Evolutionary conservation across 1,284 basidiomycete species (phyloP).

Genomic region (Singerocomus inundabilis): DNA sequence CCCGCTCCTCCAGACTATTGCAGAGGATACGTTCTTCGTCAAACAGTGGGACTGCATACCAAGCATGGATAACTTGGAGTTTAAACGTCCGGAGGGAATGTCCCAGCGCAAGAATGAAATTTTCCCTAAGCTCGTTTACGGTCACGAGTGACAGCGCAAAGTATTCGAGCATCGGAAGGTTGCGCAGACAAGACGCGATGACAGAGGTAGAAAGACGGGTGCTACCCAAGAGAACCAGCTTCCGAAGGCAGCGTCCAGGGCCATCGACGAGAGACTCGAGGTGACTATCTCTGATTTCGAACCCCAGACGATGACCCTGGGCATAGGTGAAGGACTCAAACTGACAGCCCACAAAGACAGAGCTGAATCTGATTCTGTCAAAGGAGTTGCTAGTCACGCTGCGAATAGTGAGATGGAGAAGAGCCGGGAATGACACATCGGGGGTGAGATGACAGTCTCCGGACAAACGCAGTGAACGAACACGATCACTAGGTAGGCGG

Average conservation of each 20-base stretch:
- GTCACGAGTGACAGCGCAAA: slow-evolving; percentile 40
- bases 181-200: slow-evolving; percentile 33
- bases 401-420: slow-evolving; percentile 34
- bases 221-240: slow-evolving; percentile 40
- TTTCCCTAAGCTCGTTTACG: slow-evolving; percentile 36
- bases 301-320: slow-evolving; percentile 36
- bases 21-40: slow-evolving; percentile 36
- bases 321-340: slow-evolving; percentile 39
- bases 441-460: slow-evolving; percentile 32
- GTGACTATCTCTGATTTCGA: slow-evolving; percentile 38
- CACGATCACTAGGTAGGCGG: slow-evolving; percentile 22
- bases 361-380: slow-evolving; percentile 33
- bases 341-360: slow-evolving; percentile 28
- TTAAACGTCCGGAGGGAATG: slow-evolving; percentile 34
- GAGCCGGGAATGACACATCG: slow-evolving; percentile 21
- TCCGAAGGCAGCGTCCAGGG: slow-evolving; percentile 31
- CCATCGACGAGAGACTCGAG: slow-evolving; percentile 33
- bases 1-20: slow-evolving; percentile 22
- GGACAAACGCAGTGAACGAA: slow-evolving; percentile 38
- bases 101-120: slow-evolving; percentile 37
- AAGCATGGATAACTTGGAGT: slow-evolving; percentile 36
- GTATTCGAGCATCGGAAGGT: slow-evolving; percentile 34
- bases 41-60: slow-evolving; percentile 33
- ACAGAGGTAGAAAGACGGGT: slow-evolving; percentile 33
- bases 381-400: slow-evolving; percentile 39